Evolutionary conservation across 2,329 filamentous ascomycete species (phyloP).

Genomic region (Fusarium transvaalense): DNA sequence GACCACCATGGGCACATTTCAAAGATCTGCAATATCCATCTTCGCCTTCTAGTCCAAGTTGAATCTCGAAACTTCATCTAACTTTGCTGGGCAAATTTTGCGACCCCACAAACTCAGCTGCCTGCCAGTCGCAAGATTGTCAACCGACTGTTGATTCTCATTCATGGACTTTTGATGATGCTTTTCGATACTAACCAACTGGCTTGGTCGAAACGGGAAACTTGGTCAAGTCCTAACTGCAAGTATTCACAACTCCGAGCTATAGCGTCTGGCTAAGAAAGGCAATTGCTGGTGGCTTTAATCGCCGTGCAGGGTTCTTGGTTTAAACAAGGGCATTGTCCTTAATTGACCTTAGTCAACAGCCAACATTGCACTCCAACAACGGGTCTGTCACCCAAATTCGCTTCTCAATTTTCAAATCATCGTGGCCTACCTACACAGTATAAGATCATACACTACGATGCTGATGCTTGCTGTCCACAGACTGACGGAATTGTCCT

Average conservation of each 20-base stretch:
- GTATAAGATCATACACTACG: neutral
- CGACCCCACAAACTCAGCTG: conserved; percentile 15
- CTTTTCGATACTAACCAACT: neutral
- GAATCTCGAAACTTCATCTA: conserved; percentile 5
- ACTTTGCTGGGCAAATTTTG: conserved; percentile 9
- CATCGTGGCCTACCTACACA: neutral
- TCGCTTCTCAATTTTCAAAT: conserved; percentile 10
- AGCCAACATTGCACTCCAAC: neutral
- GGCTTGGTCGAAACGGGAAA: neutral
- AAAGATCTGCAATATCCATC: conserved; percentile 18
- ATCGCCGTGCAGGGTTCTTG: neutral
- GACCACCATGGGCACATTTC: conserved; percentile 12
- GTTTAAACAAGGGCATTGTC: conserved; percentile 2
- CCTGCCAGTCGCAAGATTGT: conserved; percentile 27
- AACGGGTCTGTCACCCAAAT: conserved; percentile 3
- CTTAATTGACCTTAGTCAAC: neutral
- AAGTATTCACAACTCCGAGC: conserved; percentile 13
- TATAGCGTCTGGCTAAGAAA: conserved; percentile 15
- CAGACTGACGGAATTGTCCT: conserved; percentile 15
- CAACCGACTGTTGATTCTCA: conserved; percentile 5
- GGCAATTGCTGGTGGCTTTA: conserved; percentile 5
- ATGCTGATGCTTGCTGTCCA: conserved; percentile 8
- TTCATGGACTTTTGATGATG: conserved; percentile 3
- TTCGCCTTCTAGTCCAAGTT: conserved; percentile 8
- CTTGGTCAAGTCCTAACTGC: conserved; percentile 9